phyloP scores from a whole-genome alignment of 306 rosid genomes.

The Cucurbita maxima region DNA sequence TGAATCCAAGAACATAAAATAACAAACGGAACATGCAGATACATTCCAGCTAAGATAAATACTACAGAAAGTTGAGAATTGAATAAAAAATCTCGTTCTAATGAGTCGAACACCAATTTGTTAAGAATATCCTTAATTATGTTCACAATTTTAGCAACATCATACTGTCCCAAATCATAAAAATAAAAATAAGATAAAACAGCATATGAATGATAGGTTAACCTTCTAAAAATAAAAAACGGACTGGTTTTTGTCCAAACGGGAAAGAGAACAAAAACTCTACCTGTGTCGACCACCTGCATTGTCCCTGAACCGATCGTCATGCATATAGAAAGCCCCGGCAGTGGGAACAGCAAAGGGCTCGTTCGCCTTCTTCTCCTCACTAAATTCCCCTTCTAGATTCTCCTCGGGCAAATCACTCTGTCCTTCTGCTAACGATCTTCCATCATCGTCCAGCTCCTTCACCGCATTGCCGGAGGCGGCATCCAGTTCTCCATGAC shows the following conservation, averaged over 20 bases:
- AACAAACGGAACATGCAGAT: background rate
- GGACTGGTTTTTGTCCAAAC: background rate
- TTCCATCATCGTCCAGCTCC: constrained; percentile 27
- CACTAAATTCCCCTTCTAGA: constrained; percentile 21
- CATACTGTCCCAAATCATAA: background rate
- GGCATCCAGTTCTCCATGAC: constrained; percentile 15
- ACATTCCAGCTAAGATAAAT: background rate
- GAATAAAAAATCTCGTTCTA: background rate
- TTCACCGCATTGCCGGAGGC: constrained; percentile 15
- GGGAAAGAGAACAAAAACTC: constrained; percentile 3
- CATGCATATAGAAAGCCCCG: constrained; percentile 98
- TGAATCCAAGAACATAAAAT: background rate
- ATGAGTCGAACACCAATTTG: background rate
- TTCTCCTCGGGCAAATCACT: constrained; percentile 24
- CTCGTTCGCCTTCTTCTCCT: constrained; percentile 83
- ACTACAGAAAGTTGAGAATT: background rate
- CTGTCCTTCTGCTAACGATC: constrained; percentile 23
- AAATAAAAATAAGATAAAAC: background rate
- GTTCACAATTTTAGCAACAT: background rate
- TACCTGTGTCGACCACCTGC: constrained; percentile 69
- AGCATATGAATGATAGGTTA: background rate
- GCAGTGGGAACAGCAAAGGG: constrained; percentile 95
- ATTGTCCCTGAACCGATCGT: constrained; percentile 80
- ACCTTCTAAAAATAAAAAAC: background rate
- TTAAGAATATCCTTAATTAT: background rate